Evolutionary conservation across 257 asterid species (phyloP), one percentile per base, ranked within the genome.

Genomic region (Solanum ahanhuiri): DNA sequence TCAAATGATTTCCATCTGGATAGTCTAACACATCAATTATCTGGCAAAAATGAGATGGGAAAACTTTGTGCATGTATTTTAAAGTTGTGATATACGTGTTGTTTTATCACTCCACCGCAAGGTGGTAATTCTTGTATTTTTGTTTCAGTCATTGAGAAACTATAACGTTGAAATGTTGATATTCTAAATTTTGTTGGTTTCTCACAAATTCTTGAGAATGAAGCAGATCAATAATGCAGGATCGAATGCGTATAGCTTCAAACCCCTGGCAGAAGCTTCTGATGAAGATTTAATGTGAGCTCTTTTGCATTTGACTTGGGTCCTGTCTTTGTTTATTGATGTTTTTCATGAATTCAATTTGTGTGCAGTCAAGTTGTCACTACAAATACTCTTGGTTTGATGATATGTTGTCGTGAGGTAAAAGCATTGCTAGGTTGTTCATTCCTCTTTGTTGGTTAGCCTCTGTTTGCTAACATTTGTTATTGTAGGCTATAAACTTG

Each of bases 321-420:
- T 76, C 45, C 66, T 82, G 33, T 25, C 81, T 75, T 77, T 84
- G 18, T 73, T 75, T 33, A 45, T 85, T 83, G 34, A 37, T 77
- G 76, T 67, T 54, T 51, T 75, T 34, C 76, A 43, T 83, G 75
- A 22, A 64, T 67, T 54, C 15, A 15, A 86, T 89, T 87, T 89
- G 77, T 76, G 37, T 88, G 90, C 96, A 96, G 99, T 91, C 98
- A 96, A 91, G 97, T 96, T 87, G 95, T 96, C 87, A 90, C 98
- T 25, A 96, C 99, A 88, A 96, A 96, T 89, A 93, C 98, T 86
- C 94, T 96, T 57, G 99, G 99, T 86, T 88, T 95, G 90, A 96
- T 95, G 99, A 95, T 96, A 85, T 96, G 99, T 85, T 96, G 99
- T 86, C 95, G 99, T 91, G 99, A 96, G 99, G 99, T 95, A 93